These are phyloP conservation scores for Picochlorum sp. DNA, from an alignment of 139 green algal genomes.

Conservation along the genomic window DNA sequence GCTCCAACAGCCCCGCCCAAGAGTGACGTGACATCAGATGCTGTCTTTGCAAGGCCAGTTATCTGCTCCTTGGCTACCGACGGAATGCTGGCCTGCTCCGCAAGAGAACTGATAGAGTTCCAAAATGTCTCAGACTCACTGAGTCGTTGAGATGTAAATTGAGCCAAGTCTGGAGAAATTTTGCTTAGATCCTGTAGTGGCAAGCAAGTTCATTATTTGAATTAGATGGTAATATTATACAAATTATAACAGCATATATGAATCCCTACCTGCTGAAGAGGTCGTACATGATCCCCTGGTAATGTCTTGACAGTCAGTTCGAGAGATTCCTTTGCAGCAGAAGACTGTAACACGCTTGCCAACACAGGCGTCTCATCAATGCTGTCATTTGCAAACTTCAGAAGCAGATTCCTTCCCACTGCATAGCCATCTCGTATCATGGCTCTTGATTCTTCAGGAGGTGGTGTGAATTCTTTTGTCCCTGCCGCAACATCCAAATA, in stretches of 20 bases:
- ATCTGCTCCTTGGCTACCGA: slow-evolving; percentile 7
- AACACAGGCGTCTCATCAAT: slow-evolving; percentile 80
- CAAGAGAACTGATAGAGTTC: slow-evolving; percentile 13
- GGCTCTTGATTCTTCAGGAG: slow-evolving; percentile 50
- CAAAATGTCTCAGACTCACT: slow-evolving; percentile 22
- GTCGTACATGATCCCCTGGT: slow-evolving; percentile 68
- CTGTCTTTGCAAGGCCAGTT: slow-evolving; percentile 4
- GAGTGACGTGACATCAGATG: background rate
- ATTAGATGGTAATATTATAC: too few species aligned
- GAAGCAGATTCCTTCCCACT: slow-evolving; percentile 71
- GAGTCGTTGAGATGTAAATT: slow-evolving; percentile 1
- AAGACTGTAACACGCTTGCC: slow-evolving; percentile 41
- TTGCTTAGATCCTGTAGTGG: slow-evolving; percentile 25
- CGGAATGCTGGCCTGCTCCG: slow-evolving; percentile 5
- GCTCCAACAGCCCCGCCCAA: slow-evolving; percentile 5
- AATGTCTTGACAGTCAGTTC: slow-evolving; percentile 68
- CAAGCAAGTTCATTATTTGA: too few species aligned
- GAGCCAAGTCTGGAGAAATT: slow-evolving; percentile 24
- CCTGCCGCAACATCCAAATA: slow-evolving; percentile 70
- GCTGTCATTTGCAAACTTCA: slow-evolving; percentile 76
- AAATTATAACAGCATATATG: too few species aligned
- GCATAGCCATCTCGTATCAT: slow-evolving; percentile 44
- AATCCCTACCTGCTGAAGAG: slow-evolving; percentile 76
- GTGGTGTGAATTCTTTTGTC: slow-evolving; percentile 63
- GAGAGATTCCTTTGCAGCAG: slow-evolving; percentile 12